Conservation (phyloP, 768 basidiomycete species). For the Termitomyces sp. region DNA sequence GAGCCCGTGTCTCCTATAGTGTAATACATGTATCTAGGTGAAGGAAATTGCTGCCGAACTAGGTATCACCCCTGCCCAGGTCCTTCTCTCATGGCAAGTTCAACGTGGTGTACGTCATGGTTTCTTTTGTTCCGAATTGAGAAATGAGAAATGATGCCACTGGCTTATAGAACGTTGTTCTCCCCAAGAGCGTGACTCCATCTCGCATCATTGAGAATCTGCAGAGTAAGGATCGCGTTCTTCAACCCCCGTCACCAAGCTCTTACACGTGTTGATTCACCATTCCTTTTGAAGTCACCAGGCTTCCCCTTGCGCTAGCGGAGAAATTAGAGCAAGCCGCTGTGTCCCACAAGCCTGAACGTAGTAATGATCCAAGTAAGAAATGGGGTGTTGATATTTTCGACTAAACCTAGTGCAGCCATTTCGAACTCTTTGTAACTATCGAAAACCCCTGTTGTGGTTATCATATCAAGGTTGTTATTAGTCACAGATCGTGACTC, state of each 20-base stretch:
- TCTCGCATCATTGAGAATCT: conserved; percentile 69
- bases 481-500: neutral
- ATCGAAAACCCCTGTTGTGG: neutral
- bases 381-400: conserved; percentile 67
- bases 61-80: conserved; percentile 71
- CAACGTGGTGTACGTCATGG: conserved; percentile 61
- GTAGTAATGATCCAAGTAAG: conserved; percentile 56
- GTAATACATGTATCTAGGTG: conserved; percentile 30
- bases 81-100: conserved; percentile 72
- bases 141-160: neutral
- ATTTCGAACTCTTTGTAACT: neutral
- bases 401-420: conserved; percentile 25
- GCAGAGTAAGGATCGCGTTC: conserved; percentile 44
- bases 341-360: conserved; percentile 48
- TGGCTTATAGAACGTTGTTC: conserved; percentile 52
- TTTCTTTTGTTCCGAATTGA: neutral
- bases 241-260: neutral
- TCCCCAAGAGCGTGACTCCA: conserved; percentile 76
- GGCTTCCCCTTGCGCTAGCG: conserved; percentile 37
- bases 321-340: conserved; percentile 49
- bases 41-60: conserved; percentile 57
- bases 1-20: neutral
- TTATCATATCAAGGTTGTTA: neutral
- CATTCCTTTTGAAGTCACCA: conserved; percentile 30
- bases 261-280: conserved; percentile 16